Evolutionary conservation across 176 grass and related monocot genomes (phyloP).

Genomic region (Musa acuminata): DNA sequence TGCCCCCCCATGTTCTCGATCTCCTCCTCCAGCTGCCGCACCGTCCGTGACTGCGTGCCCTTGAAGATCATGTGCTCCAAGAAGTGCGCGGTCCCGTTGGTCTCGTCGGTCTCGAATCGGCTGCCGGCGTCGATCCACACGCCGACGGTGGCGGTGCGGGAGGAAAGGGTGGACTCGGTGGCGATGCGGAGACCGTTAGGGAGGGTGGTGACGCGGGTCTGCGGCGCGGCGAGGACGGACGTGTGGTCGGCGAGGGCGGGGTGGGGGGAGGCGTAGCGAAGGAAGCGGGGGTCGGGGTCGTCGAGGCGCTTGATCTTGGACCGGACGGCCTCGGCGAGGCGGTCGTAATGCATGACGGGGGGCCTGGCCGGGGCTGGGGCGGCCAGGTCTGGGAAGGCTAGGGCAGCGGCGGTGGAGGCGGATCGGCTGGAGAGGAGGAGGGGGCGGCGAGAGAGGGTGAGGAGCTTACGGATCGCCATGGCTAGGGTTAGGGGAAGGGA

Average conservation of each 20-base stretch:
- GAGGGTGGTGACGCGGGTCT: constrained; percentile 82
- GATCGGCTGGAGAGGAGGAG: neutral
- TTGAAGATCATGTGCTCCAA: constrained; percentile 99
- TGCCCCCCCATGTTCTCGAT: constrained; percentile 97
- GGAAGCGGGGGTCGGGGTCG: constrained; percentile 84
- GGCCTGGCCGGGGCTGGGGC: constrained; percentile 9
- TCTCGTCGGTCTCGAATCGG: constrained; percentile 67
- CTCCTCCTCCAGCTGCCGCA: constrained; percentile 76
- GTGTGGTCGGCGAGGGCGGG: constrained; percentile 73
- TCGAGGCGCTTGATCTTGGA: constrained; percentile 56
- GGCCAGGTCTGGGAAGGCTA: constrained; percentile 3
- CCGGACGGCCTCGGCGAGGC: constrained; percentile 53
- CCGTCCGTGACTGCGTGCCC: constrained; percentile 55
- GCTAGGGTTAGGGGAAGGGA: neutral
- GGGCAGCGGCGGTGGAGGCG: constrained; percentile 24
- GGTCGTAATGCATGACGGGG: constrained; percentile 70
- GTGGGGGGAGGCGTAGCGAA: constrained; percentile 79
- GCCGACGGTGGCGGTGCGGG: constrained; percentile 70
- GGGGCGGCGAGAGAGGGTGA: constrained; percentile 36
- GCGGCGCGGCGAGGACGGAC: constrained; percentile 60
- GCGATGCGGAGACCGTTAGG: constrained; percentile 77
- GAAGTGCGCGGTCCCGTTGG: constrained; percentile 88
- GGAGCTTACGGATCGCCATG: constrained; percentile 55
- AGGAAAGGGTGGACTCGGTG: constrained; percentile 72
- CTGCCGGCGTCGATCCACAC: constrained; percentile 98